Conservation (phyloP, 2,329 filamentous ascomycete genomes). For the Elsinoe necatrix region DNA sequence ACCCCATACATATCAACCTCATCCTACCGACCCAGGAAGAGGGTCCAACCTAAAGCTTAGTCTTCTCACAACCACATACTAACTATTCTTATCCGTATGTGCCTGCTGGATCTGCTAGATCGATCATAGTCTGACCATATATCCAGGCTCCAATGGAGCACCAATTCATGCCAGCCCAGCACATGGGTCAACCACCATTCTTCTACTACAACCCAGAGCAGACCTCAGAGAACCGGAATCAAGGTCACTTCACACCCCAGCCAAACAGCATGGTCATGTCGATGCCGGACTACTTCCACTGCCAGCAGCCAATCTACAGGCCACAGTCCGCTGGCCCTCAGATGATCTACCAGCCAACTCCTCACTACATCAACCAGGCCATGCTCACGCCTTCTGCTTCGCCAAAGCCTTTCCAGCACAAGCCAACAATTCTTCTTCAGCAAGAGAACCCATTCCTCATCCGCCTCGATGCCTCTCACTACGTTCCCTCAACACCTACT, state of each 20-base stretch:
- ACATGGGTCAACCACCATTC: constrained; percentile 63
- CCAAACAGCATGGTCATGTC: constrained; percentile 37
- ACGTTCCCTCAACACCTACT: constrained; percentile 78
- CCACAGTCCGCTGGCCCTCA: constrained; percentile 26
- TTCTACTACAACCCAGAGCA: constrained; percentile 81
- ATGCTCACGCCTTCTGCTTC: constrained; percentile 69
- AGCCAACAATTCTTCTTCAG: constrained; percentile 62
- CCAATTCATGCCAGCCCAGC: constrained; percentile 29
- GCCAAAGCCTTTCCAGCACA: constrained; percentile 64
- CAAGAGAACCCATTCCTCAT: constrained; percentile 46
- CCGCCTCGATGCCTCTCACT: constrained; percentile 69
- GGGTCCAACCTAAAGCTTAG: constrained; percentile 10
- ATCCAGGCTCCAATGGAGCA: constrained; percentile 27
- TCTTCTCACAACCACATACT: constrained; percentile 1
- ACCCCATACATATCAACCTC: constrained; percentile 11
- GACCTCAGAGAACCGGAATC: constrained; percentile 61
- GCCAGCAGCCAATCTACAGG: constrained; percentile 20
- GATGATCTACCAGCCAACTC: constrained; percentile 37
- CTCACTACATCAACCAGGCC: constrained; percentile 50
- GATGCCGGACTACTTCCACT: constrained; percentile 29
- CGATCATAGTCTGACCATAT: constrained; percentile 7
- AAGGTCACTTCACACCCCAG: constrained; percentile 65
- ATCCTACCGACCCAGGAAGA: background rate
- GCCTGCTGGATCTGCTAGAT: background rate
- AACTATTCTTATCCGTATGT: constrained; percentile 1